Percentiles rank a stretch among this genome's conserved stretches.
phyloP scores from a whole-genome alignment of 1,284 basidiomycete species.

The Exobasidium rhododendri region DNA sequence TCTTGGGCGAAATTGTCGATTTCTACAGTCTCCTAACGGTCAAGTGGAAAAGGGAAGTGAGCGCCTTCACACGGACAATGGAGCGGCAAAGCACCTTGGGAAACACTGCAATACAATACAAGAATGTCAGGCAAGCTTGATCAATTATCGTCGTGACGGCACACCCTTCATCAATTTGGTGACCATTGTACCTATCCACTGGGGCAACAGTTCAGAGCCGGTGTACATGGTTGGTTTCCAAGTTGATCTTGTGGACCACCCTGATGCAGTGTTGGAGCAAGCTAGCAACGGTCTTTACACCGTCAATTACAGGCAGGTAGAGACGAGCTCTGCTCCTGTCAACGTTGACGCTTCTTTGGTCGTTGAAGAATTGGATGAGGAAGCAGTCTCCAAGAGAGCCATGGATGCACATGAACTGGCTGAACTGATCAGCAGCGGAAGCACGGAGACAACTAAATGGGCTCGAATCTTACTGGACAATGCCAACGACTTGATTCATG shows the following conservation, averaged over 20 bases:
- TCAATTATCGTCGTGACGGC: conserved; percentile 84
- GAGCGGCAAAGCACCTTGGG: conserved; percentile 63
- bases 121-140: conserved; percentile 72
- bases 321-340: neutral
- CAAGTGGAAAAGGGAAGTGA: conserved; percentile 65
- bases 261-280: conserved; percentile 68
- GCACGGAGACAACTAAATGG: conserved; percentile 36
- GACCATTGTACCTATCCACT: conserved; percentile 49
- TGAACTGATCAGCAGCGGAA: conserved; percentile 16
- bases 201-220: conserved; percentile 25
- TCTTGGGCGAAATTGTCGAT: conserved; percentile 52
- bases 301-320: conserved; percentile 34
- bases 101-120: conserved; percentile 24
- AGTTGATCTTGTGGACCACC: conserved; percentile 76
- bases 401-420: conserved; percentile 15
- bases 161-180: conserved; percentile 66
- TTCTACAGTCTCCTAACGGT: conserved; percentile 72
- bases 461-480: conserved; percentile 43
- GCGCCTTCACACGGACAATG: conserved; percentile 67
- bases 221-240: conserved; percentile 81
- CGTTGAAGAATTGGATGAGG: neutral
- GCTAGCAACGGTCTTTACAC: conserved; percentile 42
- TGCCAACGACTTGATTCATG: conserved; percentile 72
- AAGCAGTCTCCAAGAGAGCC: conserved; percentile 5
- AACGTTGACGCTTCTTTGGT: conserved; percentile 8